These are phyloP conservation scores for Fraxinus dipetala DNA, from an alignment of 305 asterid genomes.

Conservation along the genomic window DNA sequence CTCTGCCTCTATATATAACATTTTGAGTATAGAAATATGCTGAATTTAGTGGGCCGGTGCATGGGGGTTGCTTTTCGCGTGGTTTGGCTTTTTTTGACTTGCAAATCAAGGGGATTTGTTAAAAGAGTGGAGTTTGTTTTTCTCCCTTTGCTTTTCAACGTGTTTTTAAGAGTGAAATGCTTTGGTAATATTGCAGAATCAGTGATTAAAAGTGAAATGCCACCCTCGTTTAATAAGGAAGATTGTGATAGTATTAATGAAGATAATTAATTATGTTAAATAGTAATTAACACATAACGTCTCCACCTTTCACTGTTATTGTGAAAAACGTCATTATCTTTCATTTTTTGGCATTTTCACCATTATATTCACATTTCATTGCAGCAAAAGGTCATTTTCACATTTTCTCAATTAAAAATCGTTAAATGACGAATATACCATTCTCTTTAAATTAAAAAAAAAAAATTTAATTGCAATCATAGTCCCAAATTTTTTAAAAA, in stretches of 20 bases:
- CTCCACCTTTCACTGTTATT: too few relatives aligned
- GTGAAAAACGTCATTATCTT: too few relatives aligned
- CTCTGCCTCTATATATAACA: conserved; percentile 21
- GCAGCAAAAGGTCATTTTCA: too few relatives aligned
- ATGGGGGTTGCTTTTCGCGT: conserved; percentile 10
- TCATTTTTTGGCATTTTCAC: too few relatives aligned
- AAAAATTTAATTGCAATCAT: too few relatives aligned
- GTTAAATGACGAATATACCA: too few relatives aligned
- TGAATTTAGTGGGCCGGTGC: conserved; percentile 20
- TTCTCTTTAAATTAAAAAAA: too few relatives aligned
- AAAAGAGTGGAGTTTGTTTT: conserved; percentile 14
- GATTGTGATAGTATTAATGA: background rate
- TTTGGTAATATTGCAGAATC: conserved; percentile 18
- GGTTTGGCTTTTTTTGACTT: background rate
- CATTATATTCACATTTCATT: too few relatives aligned
- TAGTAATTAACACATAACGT: too few relatives aligned
- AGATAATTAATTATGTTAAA: background rate
- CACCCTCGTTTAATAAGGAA: background rate
- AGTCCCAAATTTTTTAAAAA: too few relatives aligned
- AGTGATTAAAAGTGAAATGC: background rate
- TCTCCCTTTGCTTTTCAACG: background rate
- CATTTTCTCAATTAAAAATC: too few relatives aligned
- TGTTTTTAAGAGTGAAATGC: conserved; percentile 22
- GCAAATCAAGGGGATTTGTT: background rate
- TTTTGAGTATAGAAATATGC: conserved; percentile 11